A percentile compares a stretch with the other conserved stretches of the same genome.
Evolutionary conservation across 129 eudicot genomes (phyloP).

Genomic region (Flaveria robusta): DNA sequence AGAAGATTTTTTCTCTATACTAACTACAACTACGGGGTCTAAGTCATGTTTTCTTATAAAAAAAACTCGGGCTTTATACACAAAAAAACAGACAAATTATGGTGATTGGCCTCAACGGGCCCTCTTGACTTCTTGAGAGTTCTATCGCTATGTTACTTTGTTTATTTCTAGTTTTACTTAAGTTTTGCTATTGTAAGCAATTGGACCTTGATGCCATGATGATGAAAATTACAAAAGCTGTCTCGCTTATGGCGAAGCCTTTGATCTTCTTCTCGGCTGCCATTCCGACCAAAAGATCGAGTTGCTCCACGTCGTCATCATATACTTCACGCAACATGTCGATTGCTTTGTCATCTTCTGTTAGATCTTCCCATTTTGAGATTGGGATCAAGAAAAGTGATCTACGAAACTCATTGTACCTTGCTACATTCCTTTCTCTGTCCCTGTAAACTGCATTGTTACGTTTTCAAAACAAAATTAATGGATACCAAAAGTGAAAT

Average conservation of each 20-base stretch:
- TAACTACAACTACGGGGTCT: too few relatives aligned
- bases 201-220: conserved; percentile 64
- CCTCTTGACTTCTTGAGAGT: too few relatives aligned
- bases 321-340: conserved; percentile 51
- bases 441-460: conserved; percentile 59
- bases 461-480: conserved; percentile 3
- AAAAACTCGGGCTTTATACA: too few relatives aligned
- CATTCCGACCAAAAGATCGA: conserved; percentile 57
- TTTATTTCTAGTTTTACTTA: not conserved
- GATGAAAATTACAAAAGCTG: conserved; percentile 59
- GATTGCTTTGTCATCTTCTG: conserved; percentile 50
- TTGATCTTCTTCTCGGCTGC: conserved; percentile 65
- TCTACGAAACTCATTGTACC: conserved; percentile 67
- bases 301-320: conserved; percentile 52
- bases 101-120: too few relatives aligned
- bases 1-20: too few relatives aligned
- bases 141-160: not conserved
- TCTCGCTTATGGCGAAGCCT: conserved; percentile 71
- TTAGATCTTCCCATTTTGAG: conserved; percentile 66
- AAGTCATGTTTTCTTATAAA: too few relatives aligned
- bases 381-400: conserved; percentile 52
- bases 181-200: not conserved
- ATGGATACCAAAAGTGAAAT: not conserved
- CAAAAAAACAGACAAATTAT: too few relatives aligned
- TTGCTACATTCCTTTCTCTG: conserved; percentile 63